Conservation (phyloP, 2,329 filamentous ascomycete species). For the Diaporthe sp. region DNA sequence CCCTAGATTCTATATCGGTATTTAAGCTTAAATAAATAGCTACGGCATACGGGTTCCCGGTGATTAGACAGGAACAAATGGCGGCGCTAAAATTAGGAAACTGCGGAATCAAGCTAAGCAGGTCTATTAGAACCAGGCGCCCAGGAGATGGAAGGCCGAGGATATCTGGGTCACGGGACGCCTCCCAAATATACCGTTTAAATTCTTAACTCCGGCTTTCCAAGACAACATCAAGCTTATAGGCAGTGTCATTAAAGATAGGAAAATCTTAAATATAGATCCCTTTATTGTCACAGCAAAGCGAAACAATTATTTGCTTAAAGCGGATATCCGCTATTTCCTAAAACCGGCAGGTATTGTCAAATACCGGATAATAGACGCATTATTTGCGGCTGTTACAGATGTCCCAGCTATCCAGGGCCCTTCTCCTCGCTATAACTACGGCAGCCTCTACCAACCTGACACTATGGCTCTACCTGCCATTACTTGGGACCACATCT, state of each 20-base stretch:
- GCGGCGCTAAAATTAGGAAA: neutral
- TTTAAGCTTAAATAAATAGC: neutral
- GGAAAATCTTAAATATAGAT: neutral
- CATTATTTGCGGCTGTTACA: neutral
- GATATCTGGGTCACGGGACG: neutral
- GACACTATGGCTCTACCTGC: neutral
- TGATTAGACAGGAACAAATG: neutral
- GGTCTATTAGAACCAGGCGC: neutral
- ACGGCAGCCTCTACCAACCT: neutral
- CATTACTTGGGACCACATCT: neutral
- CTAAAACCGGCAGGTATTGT: neutral
- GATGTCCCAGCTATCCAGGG: neutral
- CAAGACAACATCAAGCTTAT: neutral
- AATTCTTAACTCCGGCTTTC: neutral
- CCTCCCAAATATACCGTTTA: neutral
- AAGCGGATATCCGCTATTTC: too few relatives aligned
- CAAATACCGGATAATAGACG: neutral
- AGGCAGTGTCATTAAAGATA: neutral
- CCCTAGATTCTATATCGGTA: neutral
- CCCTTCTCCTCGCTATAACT: neutral
- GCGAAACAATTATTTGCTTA: neutral
- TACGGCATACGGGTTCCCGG: neutral
- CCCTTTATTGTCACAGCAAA: neutral
- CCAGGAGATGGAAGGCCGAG: neutral
- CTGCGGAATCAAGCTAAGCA: neutral